Evolutionary conservation across 345 rosid genomes (phyloP), one percentile per base, ranked within the genome.

Genomic region (Schrenkiella parvula): DNA sequence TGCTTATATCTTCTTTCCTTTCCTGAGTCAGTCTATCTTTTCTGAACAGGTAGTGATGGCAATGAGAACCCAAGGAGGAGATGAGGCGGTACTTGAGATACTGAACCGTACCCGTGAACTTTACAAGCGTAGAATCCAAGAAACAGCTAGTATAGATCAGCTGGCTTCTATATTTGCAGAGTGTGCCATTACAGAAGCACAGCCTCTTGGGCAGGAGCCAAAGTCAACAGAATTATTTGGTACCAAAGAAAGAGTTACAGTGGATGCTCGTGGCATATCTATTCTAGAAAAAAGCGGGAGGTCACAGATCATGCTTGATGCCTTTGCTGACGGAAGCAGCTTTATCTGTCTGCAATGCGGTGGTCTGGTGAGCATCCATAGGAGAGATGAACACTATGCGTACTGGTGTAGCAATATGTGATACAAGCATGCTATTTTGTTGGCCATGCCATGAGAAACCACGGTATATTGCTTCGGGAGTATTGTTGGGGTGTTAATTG

Each of bases 321-420:
- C 98, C 21, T 92, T 83, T 81, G 83, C 95, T 0, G 98, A 92
- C 29, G 98, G 97, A 74, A 95, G 96, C 85, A 95, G 96, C 83
- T 95, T 89, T 78, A 84, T 89, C 31, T 92, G 98, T 74, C 74
- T 95, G 76, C 86, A 85, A 15, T 95, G 99, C 10, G 97, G 99
- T 10, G 98, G 99, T 59, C 89, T 95, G 37, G 99, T 95, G 54
- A 88, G 98, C 56, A 82, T 77, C 70, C 81, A 87, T 68, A 92
- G 98, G 21, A 88, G 78, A 82, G 99, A 95, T 22, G 92, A 92
- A 83, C 99, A 92, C 55, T 86, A 84, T 72, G 87, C 97, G 3
- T 84, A 82, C 83, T 89, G 97, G 99, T 95, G 96, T 67, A 78
- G 84, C 82, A 77, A 73, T 52, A 72, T 75, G 64, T 87, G 69